Evolutionary conservation across 2,329 filamentous ascomycete species (phyloP).

Genomic region (Ramichloridium luteum): DNA sequence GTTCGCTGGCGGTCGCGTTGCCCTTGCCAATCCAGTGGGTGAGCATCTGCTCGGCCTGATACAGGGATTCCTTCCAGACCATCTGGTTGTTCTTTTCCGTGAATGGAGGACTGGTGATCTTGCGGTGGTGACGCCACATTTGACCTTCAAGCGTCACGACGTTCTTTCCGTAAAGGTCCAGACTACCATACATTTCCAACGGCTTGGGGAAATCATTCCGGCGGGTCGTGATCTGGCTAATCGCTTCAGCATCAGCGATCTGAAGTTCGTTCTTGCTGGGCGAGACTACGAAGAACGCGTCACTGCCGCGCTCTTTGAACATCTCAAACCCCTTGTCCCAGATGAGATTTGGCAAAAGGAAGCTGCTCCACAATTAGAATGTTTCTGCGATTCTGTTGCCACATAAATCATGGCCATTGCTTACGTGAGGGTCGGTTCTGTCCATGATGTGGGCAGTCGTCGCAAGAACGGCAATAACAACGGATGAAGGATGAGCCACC

Average conservation of each 20-base stretch:
- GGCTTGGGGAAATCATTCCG: conserved; percentile 63
- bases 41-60: conserved; percentile 53
- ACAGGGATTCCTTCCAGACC: conserved; percentile 51
- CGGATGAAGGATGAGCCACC: conserved; percentile 45
- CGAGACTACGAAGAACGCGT: conserved; percentile 53
- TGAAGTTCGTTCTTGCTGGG: conserved; percentile 43
- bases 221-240: conserved; percentile 52
- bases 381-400: no score
- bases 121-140: conserved; percentile 61
- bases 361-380: no score
- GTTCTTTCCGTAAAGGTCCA: conserved; percentile 59
- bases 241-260: conserved; percentile 51
- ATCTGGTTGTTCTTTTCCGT: conserved; percentile 63
- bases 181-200: conserved; percentile 43
- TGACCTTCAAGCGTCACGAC: conserved; percentile 58
- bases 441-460: conserved; percentile 42
- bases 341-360: conserved; percentile 48
- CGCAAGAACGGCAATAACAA: conserved; percentile 46
- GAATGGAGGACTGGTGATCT: conserved; percentile 58
- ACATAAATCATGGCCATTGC: no score
- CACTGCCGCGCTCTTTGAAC: conserved; percentile 46
- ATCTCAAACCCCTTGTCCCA: conserved; percentile 45
- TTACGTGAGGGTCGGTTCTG: conserved; percentile 47
- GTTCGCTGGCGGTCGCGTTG: conserved; percentile 30
- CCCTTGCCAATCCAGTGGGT: conserved; percentile 42